These are phyloP conservation scores for Aspergillus mulundensis DNA, from an alignment of 495 filamentous ascomycete species.

Conservation along the genomic window DNA sequence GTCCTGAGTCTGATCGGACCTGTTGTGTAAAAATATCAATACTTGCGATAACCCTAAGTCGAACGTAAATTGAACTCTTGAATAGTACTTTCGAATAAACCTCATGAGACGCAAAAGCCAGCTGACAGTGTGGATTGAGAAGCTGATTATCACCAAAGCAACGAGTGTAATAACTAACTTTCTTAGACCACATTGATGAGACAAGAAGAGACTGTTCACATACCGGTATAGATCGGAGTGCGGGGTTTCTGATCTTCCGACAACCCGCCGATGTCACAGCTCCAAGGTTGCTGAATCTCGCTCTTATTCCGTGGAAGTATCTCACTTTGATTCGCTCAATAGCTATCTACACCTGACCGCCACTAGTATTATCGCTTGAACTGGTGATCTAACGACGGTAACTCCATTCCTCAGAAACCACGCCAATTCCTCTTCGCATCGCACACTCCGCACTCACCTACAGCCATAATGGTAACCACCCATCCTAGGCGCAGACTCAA, in stretches of 20 bases:
- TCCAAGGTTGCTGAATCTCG: slow-evolving; percentile 15
- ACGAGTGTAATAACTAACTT: too few relatives aligned
- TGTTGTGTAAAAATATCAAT: slow-evolving; percentile 9
- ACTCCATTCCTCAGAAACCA: neutral
- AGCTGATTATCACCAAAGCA: too few relatives aligned
- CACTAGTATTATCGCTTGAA: neutral
- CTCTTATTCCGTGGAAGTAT: neutral
- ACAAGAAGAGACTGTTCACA: too few relatives aligned
- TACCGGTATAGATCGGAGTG: slow-evolving; percentile 5
- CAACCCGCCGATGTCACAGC: slow-evolving; percentile 17
- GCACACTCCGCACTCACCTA: neutral
- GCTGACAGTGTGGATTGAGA: too few relatives aligned
- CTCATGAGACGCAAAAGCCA: neutral
- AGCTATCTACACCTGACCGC: too few relatives aligned
- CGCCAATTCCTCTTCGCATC: neutral
- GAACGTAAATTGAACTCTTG: neutral
- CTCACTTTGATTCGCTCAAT: neutral
- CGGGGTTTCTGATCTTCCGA: slow-evolving; percentile 35
- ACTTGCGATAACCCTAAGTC: neutral
- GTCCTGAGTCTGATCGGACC: neutral
- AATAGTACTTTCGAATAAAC: neutral
- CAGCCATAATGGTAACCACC: slow-evolving; percentile 20
- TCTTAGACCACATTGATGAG: too few relatives aligned
- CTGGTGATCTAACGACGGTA: neutral
- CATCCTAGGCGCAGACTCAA: neutral